These are phyloP conservation scores for Arthrobotrys iridis DNA, from an alignment of 2,329 filamentous ascomycete species.

Conservation along the genomic window DNA sequence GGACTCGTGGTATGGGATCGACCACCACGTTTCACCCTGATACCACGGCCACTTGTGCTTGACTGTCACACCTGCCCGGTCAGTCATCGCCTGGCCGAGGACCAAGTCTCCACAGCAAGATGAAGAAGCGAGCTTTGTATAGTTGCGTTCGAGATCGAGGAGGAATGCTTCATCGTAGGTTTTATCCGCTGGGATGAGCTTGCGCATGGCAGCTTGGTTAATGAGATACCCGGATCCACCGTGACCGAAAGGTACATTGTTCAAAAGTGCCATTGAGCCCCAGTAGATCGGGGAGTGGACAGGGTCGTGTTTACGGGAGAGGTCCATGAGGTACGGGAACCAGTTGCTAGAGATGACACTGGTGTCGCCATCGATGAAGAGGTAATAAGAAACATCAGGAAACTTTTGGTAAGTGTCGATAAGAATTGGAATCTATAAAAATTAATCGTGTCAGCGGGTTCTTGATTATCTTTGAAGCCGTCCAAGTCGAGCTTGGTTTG, in stretches of 20 bases:
- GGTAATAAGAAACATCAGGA: conserved; percentile 43
- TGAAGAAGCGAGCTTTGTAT: conserved; percentile 38
- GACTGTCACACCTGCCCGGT: conserved; percentile 37
- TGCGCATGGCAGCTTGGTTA: conserved; percentile 47
- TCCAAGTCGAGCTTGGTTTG: not conserved
- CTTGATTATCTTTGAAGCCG: not conserved
- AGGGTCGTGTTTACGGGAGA: conserved; percentile 43
- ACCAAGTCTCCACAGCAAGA: conserved; percentile 50
- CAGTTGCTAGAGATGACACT: conserved; percentile 53
- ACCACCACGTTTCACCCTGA: conserved; percentile 53
- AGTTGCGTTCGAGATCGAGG: conserved; percentile 46
- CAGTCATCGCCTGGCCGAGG: conserved; percentile 44
- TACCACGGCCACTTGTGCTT: conserved; percentile 52
- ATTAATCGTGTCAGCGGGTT: not conserved
- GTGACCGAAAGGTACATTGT: conserved; percentile 42
- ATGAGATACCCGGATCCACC: conserved; percentile 51
- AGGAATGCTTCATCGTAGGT: conserved; percentile 43
- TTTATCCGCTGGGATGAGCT: conserved; percentile 40
- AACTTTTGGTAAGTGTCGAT: conserved; percentile 51
- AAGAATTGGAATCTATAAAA: conserved; percentile 41
- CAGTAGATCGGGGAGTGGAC: conserved; percentile 37
- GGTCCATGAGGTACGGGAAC: conserved; percentile 46
- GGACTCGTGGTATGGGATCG: conserved; percentile 50
- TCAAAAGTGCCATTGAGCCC: conserved; percentile 43
- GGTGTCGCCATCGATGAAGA: conserved; percentile 52